These are phyloP conservation scores for Pseudomassariella vexata DNA, from an alignment of 2,329 filamentous ascomycete species.

Conservation along the genomic window DNA sequence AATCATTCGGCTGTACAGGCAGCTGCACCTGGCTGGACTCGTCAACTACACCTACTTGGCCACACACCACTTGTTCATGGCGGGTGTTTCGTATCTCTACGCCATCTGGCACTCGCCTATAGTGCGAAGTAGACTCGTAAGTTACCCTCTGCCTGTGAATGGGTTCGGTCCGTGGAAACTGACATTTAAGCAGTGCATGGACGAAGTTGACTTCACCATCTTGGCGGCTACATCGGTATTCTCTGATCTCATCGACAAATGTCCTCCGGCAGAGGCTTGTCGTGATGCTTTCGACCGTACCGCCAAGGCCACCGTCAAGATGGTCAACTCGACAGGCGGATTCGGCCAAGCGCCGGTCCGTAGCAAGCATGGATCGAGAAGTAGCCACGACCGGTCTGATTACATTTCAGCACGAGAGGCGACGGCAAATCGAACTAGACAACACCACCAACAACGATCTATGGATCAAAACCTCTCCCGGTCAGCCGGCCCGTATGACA, in stretches of 20 bases:
- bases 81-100: constrained; percentile 91
- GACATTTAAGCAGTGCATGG: constrained; percentile 58
- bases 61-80: constrained; percentile 96
- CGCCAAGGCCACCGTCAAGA: constrained; percentile 90
- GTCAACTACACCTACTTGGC: constrained; percentile 96
- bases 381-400: constrained; percentile 17
- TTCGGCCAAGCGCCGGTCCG: constrained; percentile 51
- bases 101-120: constrained; percentile 94
- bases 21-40: constrained; percentile 78
- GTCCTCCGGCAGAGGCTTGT: constrained; percentile 89
- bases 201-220: constrained; percentile 97
- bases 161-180: constrained; percentile 13
- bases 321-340: constrained; percentile 83
- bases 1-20: constrained; percentile 83
- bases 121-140: constrained; percentile 78
- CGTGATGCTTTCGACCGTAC: constrained; percentile 92
- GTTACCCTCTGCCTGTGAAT: constrained; percentile 28
- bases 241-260: constrained; percentile 87
- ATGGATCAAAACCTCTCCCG: constrained; percentile 17
- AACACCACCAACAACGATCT: constrained; percentile 11
- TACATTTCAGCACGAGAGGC: constrained; percentile 25
- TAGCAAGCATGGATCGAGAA: constrained; percentile 21
- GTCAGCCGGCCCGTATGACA: constrained; percentile 10
- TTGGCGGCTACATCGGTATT: constrained; percentile 90
- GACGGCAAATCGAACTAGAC: constrained; percentile 20